Percentiles rank a stretch among this genome's conserved stretches.
Evolutionary conservation across 2,329 filamentous ascomycete species (phyloP).

Genomic region (Trichophyton benhamiae): DNA sequence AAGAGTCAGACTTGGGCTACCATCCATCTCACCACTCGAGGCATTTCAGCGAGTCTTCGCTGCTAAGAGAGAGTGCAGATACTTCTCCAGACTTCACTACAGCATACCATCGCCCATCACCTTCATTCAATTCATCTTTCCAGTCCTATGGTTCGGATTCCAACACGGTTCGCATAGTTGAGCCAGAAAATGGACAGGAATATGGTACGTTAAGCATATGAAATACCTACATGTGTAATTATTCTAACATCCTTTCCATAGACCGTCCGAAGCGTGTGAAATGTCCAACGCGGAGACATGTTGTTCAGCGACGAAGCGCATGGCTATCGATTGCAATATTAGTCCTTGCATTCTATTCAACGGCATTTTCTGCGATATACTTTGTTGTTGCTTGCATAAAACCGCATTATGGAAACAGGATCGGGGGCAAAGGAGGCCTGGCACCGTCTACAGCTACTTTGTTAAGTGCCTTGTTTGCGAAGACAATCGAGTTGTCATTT

Average conservation of each 20-base stretch:
- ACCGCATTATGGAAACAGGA: constrained; percentile 48
- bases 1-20: not conserved
- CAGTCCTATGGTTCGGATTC: not conserved
- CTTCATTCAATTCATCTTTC: not conserved
- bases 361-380: constrained; percentile 42
- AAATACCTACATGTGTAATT: not conserved
- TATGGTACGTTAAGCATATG: not conserved
- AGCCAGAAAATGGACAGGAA: not conserved
- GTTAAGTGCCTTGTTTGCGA: constrained; percentile 57
- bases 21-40: not conserved
- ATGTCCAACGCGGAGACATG: constrained; percentile 21
- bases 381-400: constrained; percentile 49
- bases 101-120: not conserved
- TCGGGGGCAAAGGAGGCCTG: constrained; percentile 43
- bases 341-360: constrained; percentile 28
- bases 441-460: constrained; percentile 53
- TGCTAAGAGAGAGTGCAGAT: not conserved
- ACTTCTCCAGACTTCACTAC: not conserved
- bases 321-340: constrained; percentile 27
- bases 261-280: constrained; percentile 6
- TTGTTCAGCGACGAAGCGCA: constrained; percentile 23
- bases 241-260: not conserved
- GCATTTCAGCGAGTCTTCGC: not conserved
- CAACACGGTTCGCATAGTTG: not conserved
- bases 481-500: constrained; percentile 65